These are phyloP conservation scores for Trichoderma virens DNA, from an alignment of 495 filamentous ascomycete genomes.

Conservation along the genomic window DNA sequence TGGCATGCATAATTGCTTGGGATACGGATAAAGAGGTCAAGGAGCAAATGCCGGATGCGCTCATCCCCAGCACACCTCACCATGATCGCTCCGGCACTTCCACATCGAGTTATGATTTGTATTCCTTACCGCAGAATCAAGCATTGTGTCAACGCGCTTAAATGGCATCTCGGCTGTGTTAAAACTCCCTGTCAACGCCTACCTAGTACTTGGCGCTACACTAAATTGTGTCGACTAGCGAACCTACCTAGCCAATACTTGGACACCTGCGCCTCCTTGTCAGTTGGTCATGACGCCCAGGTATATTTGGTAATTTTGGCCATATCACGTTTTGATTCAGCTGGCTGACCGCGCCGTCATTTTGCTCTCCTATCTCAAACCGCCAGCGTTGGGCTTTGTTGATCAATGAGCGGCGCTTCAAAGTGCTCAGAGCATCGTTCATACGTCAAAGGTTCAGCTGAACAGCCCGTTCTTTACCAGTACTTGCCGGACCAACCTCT, in stretches of 20 bases:
- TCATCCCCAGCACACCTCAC: no score
- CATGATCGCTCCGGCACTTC: no score
- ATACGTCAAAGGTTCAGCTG: not conserved
- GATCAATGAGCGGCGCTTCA: not conserved
- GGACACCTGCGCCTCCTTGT: not conserved
- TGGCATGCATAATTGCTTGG: no score
- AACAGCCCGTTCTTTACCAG: not conserved
- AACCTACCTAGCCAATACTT: not conserved
- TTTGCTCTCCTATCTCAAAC: not conserved
- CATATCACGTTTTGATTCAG: not conserved
- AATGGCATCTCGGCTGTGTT: not conserved
- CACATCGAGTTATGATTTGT: no score
- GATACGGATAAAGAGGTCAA: no score
- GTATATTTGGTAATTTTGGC: not conserved
- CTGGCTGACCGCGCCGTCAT: not conserved
- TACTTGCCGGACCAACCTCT: not conserved
- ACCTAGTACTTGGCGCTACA: no score
- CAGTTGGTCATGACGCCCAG: not conserved
- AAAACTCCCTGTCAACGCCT: not conserved
- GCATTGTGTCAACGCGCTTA: not conserved
- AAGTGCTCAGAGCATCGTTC: not conserved
- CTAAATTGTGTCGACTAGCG: conserved; percentile 1
- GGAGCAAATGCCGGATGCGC: no score
- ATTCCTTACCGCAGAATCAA: not conserved
- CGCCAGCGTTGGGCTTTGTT: not conserved